Evolutionary conservation across 2,329 filamentous ascomycete genomes (phyloP), one percentile per base, ranked within the genome.

Genomic region (Grosmannia penicillata): DNA sequence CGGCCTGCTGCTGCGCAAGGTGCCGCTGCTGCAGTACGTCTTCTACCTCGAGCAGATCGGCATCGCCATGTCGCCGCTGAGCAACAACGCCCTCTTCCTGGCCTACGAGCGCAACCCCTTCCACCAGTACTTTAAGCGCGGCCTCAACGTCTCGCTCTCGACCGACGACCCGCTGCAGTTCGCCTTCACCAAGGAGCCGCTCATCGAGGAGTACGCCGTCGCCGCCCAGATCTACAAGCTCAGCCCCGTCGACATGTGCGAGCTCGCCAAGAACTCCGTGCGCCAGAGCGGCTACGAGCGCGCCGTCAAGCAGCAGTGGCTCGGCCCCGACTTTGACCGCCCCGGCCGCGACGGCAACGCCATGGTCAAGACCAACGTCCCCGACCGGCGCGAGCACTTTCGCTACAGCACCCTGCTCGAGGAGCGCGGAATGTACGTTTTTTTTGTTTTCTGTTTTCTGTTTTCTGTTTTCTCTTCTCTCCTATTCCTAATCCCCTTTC

Each of bases 151-250:
- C 7, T 96, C 89, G 2, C 65, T 98, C 6, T 96, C 89, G 2
- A 96, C 91, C 0, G 91, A 98, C 53, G 91, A 98, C 54, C 91
- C 91, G 18, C 68, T 98, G 33, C 91, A 98, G 54, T 98, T 98
- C 55, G 91, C 91, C 3, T 98, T 95, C 54, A 98, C 91, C 6
- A 98, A 96, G 52, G 91, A 98, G 57, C 91, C 91, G 1, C 62
- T 98, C 41, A 98, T 98, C 48, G 91, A 98, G 57, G 91, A 98
- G 55, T 98, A 98, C 53, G 87, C 89, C 0, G 91, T 98, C 8
- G 91, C 91, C 4, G 91, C 91, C 5, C 91, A 98, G 59, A 98
- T 98, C 42, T 98, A 96, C 64, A 96, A 96, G 61, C 74, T 98
- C 28, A 93, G 79, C 52, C 82, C 89, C 1, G 87, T 96, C 4